Evolutionary conservation across 768 basidiomycete species (phyloP).

Genomic region (Lactarius hengduanensis): DNA sequence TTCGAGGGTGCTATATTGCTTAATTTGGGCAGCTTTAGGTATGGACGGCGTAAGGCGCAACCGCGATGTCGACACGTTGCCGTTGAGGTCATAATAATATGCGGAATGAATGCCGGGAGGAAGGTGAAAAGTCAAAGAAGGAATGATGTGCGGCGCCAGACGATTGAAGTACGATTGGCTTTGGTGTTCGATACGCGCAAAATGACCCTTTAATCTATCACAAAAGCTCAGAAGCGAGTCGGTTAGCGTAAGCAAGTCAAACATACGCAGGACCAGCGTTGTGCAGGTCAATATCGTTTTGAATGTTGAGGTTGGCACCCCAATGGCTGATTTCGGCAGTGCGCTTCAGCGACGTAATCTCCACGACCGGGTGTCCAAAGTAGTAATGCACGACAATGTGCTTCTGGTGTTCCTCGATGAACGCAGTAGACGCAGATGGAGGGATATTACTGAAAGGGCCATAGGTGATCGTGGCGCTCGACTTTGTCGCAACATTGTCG

Average conservation of each 20-base stretch:
- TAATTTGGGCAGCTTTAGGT: slow-evolving; percentile 52
- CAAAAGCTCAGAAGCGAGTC: slow-evolving; percentile 16
- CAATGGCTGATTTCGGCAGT: slow-evolving; percentile 93
- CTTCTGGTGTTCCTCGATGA: slow-evolving; percentile 61
- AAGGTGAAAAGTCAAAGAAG: slow-evolving; percentile 72
- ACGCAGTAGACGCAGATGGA: slow-evolving; percentile 53
- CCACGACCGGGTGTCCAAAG: slow-evolving; percentile 78
- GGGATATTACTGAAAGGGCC: slow-evolving; percentile 83
- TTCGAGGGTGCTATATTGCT: slow-evolving; percentile 70
- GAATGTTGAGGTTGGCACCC: slow-evolving; percentile 92
- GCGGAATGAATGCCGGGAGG: slow-evolving; percentile 78
- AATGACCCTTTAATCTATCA: slow-evolving; percentile 87
- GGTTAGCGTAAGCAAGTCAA: background rate
- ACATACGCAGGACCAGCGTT: slow-evolving; percentile 91
- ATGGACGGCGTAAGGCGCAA: slow-evolving; percentile 69
- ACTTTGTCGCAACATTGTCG: slow-evolving; percentile 64
- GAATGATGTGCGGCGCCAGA: slow-evolving; percentile 66
- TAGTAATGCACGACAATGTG: slow-evolving; percentile 73
- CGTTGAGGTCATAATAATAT: slow-evolving; percentile 90
- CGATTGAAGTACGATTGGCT: slow-evolving; percentile 67
- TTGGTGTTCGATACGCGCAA: slow-evolving; percentile 89
- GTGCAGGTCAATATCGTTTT: slow-evolving; percentile 81
- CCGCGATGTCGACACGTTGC: slow-evolving; percentile 94
- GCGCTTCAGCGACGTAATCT: slow-evolving; percentile 70
- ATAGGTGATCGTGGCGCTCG: slow-evolving; percentile 80